Conservation (phyloP, 129 eudicot genomes). For the Arctium minus region DNA sequence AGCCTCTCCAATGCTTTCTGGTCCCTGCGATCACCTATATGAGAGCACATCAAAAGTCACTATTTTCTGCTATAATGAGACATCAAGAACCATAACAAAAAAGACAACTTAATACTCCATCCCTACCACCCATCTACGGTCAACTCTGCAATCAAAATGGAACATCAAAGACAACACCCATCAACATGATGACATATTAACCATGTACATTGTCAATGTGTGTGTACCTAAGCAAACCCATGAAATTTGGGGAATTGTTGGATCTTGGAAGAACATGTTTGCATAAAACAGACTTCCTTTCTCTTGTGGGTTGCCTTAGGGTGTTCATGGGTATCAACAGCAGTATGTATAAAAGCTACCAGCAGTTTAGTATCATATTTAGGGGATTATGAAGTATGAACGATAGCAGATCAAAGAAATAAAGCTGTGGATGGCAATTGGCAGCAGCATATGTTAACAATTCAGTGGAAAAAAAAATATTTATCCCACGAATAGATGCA, state of each 20-base stretch:
- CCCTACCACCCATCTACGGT: neutral
- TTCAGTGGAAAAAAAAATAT: no score
- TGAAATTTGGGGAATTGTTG: no score
- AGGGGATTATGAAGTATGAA: no score
- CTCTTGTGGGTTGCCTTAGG: neutral
- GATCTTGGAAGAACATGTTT: no score
- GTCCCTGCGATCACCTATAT: conserved; percentile 77
- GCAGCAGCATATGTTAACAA: no score
- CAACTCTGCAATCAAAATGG: neutral
- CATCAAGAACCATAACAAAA: neutral
- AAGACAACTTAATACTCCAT: neutral
- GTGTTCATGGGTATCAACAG: no score
- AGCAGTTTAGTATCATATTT: no score
- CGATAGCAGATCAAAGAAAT: no score
- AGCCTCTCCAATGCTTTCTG: conserved; percentile 79
- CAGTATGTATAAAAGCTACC: no score
- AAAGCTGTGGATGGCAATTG: no score
- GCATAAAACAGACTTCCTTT: neutral
- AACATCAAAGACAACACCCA: neutral
- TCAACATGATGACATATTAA: neutral
- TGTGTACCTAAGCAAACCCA: neutral
- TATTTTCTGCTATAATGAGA: neutral
- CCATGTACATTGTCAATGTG: neutral
- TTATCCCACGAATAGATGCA: no score
- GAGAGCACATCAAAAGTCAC: conserved; percentile 12